phyloP scores from a whole-genome alignment of 306 rosid species.

The Mimosa pudica region DNA sequence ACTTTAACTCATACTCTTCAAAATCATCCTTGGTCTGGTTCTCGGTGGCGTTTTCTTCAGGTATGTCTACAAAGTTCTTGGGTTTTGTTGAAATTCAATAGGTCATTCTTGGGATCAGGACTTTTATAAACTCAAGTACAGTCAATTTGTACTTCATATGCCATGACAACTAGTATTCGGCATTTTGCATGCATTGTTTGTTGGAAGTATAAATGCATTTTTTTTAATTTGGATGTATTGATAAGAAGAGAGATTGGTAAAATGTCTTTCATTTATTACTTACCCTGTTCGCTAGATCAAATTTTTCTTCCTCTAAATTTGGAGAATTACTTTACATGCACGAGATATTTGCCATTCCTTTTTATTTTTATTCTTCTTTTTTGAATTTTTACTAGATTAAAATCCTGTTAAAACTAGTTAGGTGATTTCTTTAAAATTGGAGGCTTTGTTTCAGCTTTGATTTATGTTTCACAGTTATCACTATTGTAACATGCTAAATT shows the following conservation, averaged over 20 bases:
- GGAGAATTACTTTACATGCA: not conserved
- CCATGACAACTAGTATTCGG: not conserved
- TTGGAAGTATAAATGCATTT: not conserved
- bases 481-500: not conserved
- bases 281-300: not conserved
- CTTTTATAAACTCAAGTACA: constrained; percentile 4
- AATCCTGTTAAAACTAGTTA: not conserved
- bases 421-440: not conserved
- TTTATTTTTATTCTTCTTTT: not conserved
- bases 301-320: not conserved
- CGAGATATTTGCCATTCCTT: not conserved
- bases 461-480: not conserved
- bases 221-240: not conserved
- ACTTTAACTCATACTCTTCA: constrained; percentile 42
- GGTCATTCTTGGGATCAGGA: constrained; percentile 3
- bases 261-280: not conserved
- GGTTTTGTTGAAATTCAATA: not conserved
- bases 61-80: constrained; percentile 27
- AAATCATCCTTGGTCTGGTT: constrained; percentile 50
- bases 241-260: not conserved
- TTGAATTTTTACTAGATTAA: not conserved
- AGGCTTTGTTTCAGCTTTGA: not conserved
- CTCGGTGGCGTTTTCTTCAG: constrained; percentile 82
- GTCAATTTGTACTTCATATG: not conserved
- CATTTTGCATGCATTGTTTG: not conserved